Evolutionary conservation across 2,329 filamentous ascomycete genomes (phyloP), one percentile per base, ranked within the genome.

Genomic region (Penicillium sp.): DNA sequence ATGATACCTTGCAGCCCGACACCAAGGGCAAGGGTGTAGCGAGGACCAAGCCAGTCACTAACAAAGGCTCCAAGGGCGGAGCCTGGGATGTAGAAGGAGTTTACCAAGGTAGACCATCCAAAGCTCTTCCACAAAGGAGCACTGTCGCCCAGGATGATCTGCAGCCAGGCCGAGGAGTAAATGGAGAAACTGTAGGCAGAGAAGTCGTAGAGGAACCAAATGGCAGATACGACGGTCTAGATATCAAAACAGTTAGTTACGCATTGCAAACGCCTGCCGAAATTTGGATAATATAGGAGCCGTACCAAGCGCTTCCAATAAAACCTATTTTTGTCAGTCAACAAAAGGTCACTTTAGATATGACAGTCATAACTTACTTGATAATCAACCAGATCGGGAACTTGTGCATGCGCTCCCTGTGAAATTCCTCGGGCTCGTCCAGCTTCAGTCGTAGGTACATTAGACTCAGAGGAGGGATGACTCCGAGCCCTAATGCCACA

Each of bases 181-280:
- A 95, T 89, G 44, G 86, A 80, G 66, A 95, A 95, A 0, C 87
- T 85, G 67, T 95, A 95, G 2, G 83, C 75, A 2, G 86, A 88
- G 70, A 95, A 95, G 78, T 90, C 83, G 66, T 90, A 95, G 55
- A 92, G 80, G 69, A 93, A 93, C 89, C 89, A 95, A 64, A 95
- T 87, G 18, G 84, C 59, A 54, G 81, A 82, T 46, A 93, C 86
- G 16, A 86, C 70, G 1, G 80, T 61, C 68, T 72, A 44, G 5
- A 31, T 0, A 8, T 18, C 7, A 22, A 10, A 37, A 5, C 14
- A 39, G 18, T 46, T 18, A 46, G 31, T 60, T 44, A 61, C 49
- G 31, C 11, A 1, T 12, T 18, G 19, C 19, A 14, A 16, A 18
- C 1, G 6, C 3, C 1, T 11, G 12, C 9, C 5, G 12, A 30